Conservation (phyloP, 179 eudicot species). For the Spergularia azorica region DNA sequence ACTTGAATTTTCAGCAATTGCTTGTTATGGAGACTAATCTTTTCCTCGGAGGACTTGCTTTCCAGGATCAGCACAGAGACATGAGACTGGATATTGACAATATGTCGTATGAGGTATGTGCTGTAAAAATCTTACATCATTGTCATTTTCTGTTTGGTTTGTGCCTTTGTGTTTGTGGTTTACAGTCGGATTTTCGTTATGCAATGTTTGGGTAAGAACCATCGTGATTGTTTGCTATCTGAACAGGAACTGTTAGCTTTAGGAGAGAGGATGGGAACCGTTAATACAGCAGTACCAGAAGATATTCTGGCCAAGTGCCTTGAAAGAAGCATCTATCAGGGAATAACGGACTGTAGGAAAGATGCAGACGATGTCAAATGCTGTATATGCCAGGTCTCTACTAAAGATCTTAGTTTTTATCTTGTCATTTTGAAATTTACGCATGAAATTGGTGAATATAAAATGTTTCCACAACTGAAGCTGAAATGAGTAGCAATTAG, state of each 20-base stretch:
- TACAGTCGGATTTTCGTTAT: not conserved
- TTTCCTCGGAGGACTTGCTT: constrained; percentile 63
- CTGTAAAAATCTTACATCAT: not conserved
- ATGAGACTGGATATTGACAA: constrained; percentile 91
- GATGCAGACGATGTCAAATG: constrained; percentile 64
- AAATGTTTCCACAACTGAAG: not conserved
- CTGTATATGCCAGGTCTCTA: constrained; percentile 83
- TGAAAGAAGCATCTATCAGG: constrained; percentile 46
- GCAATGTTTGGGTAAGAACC: not conserved
- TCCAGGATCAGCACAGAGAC: constrained; percentile 87
- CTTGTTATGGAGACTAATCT: constrained; percentile 75
- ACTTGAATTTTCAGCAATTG: constrained; percentile 54
- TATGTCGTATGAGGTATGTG: constrained; percentile 84
- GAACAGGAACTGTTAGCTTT: constrained; percentile 79
- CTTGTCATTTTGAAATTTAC: not conserved
- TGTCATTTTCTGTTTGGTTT: not conserved
- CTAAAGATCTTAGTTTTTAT: not conserved
- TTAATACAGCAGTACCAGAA: constrained; percentile 77
- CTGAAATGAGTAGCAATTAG: no score
- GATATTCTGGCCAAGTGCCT: constrained; percentile 67
- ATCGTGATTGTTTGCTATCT: not conserved
- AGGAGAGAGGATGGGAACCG: constrained; percentile 90
- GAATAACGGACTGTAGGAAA: constrained; percentile 24
- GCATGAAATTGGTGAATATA: not conserved
- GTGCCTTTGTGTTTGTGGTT: not conserved